Evolutionary conservation across 2,329 filamentous ascomycete species (phyloP).

Genomic region (Colletotrichum musae): DNA sequence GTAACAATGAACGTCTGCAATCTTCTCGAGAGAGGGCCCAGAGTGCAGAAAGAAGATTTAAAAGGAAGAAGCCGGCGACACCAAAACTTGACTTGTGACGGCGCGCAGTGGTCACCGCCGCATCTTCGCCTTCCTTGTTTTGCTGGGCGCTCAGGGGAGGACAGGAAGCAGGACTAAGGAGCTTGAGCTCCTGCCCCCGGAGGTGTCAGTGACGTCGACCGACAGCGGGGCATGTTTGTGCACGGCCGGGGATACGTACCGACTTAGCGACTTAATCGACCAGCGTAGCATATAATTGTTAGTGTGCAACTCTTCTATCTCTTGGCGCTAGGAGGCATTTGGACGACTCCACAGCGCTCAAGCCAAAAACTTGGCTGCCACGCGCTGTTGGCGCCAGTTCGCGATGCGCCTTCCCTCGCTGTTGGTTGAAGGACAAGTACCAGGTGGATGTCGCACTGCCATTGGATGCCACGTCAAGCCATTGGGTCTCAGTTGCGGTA

Average conservation of each 20-base stretch:
- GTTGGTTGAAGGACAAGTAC: background rate
- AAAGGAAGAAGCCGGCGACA: background rate
- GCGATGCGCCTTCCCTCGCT: background rate
- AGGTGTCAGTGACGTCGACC: conserved; percentile 34
- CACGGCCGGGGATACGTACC: background rate
- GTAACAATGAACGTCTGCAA: background rate
- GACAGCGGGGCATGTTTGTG: conserved; percentile 17
- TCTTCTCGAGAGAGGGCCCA: background rate
- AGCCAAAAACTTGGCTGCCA: conserved; percentile 29
- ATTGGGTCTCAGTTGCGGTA: no score
- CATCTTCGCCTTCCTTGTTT: conserved; percentile 35
- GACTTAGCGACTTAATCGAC: no score
- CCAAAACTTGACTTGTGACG: background rate
- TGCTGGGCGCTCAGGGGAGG: background rate
- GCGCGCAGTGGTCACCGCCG: conserved; percentile 9
- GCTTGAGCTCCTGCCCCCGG: conserved; percentile 21
- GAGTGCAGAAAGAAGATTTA: background rate
- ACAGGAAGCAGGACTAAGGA: background rate
- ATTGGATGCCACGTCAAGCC: no score
- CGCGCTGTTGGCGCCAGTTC: conserved; percentile 11
- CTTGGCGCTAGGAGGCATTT: conserved; percentile 1
- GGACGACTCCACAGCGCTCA: conserved; percentile 7
- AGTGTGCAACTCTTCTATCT: no score
- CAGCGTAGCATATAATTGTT: no score
- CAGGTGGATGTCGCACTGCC: no score